These are phyloP conservation scores for Pulchroboletus neoregius DNA, from an alignment of 1,284 basidiomycete genomes.

Conservation along the genomic window DNA sequence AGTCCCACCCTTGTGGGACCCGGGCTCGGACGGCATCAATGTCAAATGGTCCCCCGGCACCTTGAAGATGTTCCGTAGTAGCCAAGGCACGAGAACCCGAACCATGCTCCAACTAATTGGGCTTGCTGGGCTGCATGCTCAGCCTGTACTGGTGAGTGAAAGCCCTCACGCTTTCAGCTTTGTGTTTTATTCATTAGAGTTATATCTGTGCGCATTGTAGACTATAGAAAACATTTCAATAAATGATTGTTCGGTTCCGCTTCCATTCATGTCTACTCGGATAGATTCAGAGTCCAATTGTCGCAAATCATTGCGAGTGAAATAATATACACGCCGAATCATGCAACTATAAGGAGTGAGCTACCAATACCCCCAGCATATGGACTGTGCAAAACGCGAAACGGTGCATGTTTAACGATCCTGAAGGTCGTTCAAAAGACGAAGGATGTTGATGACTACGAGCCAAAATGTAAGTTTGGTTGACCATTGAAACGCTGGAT, in stretches of 20 bases:
- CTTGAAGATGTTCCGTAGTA: no score
- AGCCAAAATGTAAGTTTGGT: constrained; percentile 8
- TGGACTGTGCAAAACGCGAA: neutral
- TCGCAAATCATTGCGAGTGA: neutral
- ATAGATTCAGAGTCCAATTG: neutral
- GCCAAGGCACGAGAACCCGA: neutral
- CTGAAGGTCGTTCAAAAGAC: constrained; percentile 58
- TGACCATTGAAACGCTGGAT: neutral
- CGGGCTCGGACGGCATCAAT: constrained; percentile 25
- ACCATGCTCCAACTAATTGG: no score
- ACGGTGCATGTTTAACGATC: constrained; percentile 33
- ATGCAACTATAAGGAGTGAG: constrained; percentile 11
- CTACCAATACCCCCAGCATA: constrained; percentile 1
- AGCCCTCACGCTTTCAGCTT: no score
- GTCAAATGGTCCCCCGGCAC: constrained; percentile 27
- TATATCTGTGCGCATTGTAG: no score
- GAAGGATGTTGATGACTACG: constrained; percentile 71
- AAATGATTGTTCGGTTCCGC: neutral
- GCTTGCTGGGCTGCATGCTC: no score
- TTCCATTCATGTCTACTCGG: neutral
- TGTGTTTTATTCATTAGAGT: no score
- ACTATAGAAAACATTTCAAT: no score
- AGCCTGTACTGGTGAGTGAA: no score
- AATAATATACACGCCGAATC: constrained; percentile 26
- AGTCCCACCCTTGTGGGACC: constrained; percentile 10